Percentiles rank a stretch among this genome's conserved stretches.
Conservation (phyloP, 352 stramenopile species). For the Hyaloperonospora brassicae region DNA sequence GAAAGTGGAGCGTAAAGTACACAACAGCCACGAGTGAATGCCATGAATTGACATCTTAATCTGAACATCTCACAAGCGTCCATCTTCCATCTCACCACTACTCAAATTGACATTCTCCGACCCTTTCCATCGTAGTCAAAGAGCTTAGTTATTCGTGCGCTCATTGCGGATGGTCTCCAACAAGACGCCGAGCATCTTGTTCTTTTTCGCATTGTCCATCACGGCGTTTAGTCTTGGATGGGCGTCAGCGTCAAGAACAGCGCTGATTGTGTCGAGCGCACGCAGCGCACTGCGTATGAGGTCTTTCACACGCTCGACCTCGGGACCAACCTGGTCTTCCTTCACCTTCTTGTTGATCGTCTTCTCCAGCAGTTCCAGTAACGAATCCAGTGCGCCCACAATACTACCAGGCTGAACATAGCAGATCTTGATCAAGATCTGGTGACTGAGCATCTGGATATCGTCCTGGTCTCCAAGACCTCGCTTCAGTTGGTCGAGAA, state of each 20-base stretch:
- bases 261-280: conserved; percentile 68
- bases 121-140: conserved; percentile 1
- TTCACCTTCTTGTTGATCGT: conserved; percentile 94
- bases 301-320: conserved; percentile 94
- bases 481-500: conserved; percentile 91
- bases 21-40: too few relatives aligned
- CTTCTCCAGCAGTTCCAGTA: conserved; percentile 92
- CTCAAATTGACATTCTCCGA: background rate
- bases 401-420: conserved; percentile 69
- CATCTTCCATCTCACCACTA: conserved; percentile 2
- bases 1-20: too few relatives aligned
- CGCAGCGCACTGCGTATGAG: conserved; percentile 93
- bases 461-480: conserved; percentile 92
- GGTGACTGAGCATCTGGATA: conserved; percentile 94
- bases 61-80: background rate
- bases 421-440: conserved; percentile 95
- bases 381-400: conserved; percentile 78
- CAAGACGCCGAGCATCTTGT: conserved; percentile 47
- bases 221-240: conserved; percentile 65
- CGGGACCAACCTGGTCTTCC: conserved; percentile 90
- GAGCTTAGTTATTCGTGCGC: conserved; percentile 25
- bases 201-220: conserved; percentile 61
- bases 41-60: background rate
- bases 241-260: conserved; percentile 61
- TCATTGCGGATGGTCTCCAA: conserved; percentile 65